Percentiles rank a stretch among this genome's conserved stretches.
Conservation (phyloP, 495 filamentous ascomycete species). For the Penicillium ochrochloron region DNA sequence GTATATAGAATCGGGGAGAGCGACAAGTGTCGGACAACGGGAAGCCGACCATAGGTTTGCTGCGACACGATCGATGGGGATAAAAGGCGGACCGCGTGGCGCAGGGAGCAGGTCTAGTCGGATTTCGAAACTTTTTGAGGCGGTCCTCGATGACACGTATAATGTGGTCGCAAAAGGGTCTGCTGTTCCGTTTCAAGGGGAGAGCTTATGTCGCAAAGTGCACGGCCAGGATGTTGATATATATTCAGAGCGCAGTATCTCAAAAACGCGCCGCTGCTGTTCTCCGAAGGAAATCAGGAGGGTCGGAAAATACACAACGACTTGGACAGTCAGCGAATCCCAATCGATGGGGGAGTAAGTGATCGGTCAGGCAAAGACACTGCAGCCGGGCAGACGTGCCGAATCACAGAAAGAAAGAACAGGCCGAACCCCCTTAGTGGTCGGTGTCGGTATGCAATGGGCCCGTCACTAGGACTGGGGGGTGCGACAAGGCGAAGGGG, state of each 20-base stretch:
- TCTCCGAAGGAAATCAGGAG: background rate
- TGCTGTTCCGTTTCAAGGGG: background rate
- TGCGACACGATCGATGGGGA: constrained; percentile 27
- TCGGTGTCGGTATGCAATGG: constrained; percentile 13
- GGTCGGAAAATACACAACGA: constrained; percentile 11
- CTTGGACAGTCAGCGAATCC: constrained; percentile 19
- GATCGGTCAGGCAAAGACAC: constrained; percentile 65
- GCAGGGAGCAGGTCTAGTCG: constrained; percentile 43
- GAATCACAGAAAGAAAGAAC: constrained; percentile 28
- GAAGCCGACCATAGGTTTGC: constrained; percentile 44
- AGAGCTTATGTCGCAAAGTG: background rate
- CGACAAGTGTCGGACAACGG: constrained; percentile 36
- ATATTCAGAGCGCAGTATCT: constrained; percentile 22
- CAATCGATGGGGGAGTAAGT: constrained; percentile 56
- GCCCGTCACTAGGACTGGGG: constrained; percentile 30
- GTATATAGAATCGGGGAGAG: constrained; percentile 24
- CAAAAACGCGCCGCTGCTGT: constrained; percentile 29
- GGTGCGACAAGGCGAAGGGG: constrained; percentile 3
- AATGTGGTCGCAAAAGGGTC: constrained; percentile 8
- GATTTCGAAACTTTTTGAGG: constrained; percentile 10
- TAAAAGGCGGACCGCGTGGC: constrained; percentile 85
- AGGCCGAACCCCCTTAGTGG: constrained; percentile 23
- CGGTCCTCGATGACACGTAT: background rate
- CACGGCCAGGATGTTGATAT: constrained; percentile 3
- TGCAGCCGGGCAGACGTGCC: constrained; percentile 45